phyloP scores from a whole-genome alignment of 805 yeast genomes.

The Citeromyces matritensis region DNA sequence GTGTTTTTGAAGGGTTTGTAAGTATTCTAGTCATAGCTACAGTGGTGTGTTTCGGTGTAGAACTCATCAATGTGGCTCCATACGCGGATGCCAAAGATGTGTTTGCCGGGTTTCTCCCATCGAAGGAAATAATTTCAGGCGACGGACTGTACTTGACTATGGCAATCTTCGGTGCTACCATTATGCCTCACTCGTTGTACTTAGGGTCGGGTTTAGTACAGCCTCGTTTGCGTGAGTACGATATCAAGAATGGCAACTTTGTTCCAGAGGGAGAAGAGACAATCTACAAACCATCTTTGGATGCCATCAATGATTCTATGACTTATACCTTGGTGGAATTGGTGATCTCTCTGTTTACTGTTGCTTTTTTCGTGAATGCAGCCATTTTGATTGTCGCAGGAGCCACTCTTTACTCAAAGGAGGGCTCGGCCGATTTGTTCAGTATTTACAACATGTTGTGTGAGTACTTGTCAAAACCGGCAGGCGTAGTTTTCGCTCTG shows the following conservation, averaged over 20 bases:
- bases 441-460: constrained; percentile 64
- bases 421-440: constrained; percentile 55
- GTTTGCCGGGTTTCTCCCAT: constrained; percentile 53
- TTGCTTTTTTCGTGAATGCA: constrained; percentile 85
- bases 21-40: constrained; percentile 67
- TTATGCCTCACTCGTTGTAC: constrained; percentile 87
- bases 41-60: constrained; percentile 72
- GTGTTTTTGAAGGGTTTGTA: constrained; percentile 75
- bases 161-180: constrained; percentile 87
- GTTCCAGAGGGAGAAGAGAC: constrained; percentile 8
- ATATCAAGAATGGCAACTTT: constrained; percentile 42
- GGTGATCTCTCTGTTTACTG: constrained; percentile 66
- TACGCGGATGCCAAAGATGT: constrained; percentile 42
- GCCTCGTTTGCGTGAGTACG: constrained; percentile 70
- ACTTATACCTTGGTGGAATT: constrained; percentile 72
- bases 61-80: constrained; percentile 52
- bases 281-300: constrained; percentile 55
- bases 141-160: constrained; percentile 68
- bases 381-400: constrained; percentile 89
- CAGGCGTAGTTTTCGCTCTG: constrained; percentile 79
- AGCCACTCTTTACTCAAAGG: constrained; percentile 48
- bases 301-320: constrained; percentile 71
- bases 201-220: constrained; percentile 85
- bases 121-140: constrained; percentile 25
- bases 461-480: constrained; percentile 63